Conservation (phyloP, 106 monocot genomes). For the Cymbidium sinense region DNA sequence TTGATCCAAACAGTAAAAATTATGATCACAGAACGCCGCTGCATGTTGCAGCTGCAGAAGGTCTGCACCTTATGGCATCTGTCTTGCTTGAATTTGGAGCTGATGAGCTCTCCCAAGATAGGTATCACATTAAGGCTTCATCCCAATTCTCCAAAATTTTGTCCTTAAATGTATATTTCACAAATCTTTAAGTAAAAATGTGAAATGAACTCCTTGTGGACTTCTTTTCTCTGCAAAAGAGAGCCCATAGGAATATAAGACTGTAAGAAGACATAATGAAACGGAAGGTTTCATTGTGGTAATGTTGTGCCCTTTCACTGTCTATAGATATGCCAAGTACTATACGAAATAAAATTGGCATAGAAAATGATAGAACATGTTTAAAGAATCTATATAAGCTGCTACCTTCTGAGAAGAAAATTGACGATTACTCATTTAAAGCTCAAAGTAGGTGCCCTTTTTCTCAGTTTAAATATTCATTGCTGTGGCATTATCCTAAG, state of each 20-base stretch:
- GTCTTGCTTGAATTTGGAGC: conserved; percentile 55
- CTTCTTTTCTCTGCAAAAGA: neutral
- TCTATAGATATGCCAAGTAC: neutral
- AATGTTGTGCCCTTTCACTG: neutral
- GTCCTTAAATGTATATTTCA: neutral
- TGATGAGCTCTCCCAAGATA: conserved; percentile 52
- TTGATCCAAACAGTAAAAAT: conserved; percentile 70
- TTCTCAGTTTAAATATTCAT: neutral
- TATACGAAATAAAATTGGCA: neutral
- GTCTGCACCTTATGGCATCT: conserved; percentile 52
- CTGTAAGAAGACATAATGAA: neutral
- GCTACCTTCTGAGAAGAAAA: neutral
- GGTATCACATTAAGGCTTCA: conserved; percentile 20
- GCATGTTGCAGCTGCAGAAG: conserved; percentile 76
- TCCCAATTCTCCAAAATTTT: neutral
- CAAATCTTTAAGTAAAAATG: neutral
- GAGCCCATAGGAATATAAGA: neutral
- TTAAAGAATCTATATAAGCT: neutral
- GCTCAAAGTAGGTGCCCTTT: neutral
- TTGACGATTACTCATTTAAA: neutral
- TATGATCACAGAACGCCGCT: conserved; percentile 66
- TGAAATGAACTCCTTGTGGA: neutral
- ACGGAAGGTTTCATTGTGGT: neutral
- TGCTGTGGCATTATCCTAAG: neutral
- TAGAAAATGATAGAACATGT: neutral